These are phyloP conservation scores for Blepharisma stoltei DNA, from an alignment of 73 alveolate species.

Conservation along the genomic window DNA sequence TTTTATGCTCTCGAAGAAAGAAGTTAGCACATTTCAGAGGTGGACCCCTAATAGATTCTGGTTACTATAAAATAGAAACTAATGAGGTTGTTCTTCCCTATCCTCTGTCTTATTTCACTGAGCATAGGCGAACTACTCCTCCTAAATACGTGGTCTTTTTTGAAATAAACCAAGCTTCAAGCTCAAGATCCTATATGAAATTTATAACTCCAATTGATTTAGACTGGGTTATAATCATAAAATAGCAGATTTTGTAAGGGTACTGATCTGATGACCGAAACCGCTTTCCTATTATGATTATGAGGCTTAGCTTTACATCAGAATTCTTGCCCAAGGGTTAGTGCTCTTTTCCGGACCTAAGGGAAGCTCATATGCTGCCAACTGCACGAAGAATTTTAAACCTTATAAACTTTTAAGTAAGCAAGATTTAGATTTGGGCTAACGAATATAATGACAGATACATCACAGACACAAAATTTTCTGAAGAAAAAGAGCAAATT, in stretches of 20 bases:
- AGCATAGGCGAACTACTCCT: neutral
- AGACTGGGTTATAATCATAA: too few relatives aligned
- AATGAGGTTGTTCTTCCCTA: neutral
- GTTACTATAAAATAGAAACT: neutral
- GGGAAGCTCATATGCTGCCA: too few relatives aligned
- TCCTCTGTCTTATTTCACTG: neutral
- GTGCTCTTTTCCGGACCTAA: too few relatives aligned
- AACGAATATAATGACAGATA: neutral
- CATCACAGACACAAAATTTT: neutral
- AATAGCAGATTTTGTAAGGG: too few relatives aligned
- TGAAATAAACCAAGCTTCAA: neutral
- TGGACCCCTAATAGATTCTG: neutral
- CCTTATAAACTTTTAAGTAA: too few relatives aligned
- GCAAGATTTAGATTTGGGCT: too few relatives aligned
- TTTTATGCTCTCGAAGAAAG: too few relatives aligned
- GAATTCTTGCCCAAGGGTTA: too few relatives aligned
- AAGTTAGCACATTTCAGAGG: slow-evolving; percentile 20
- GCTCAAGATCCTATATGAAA: neutral
- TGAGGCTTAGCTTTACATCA: too few relatives aligned
- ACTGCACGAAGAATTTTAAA: too few relatives aligned
- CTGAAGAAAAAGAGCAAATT: slow-evolving; percentile 14
- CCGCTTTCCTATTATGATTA: too few relatives aligned
- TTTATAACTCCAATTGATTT: slow-evolving; percentile 11
- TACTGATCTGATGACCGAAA: too few relatives aligned
- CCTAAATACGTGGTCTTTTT: slow-evolving; percentile 14